Percentiles rank a stretch among this genome's conserved stretches.
phyloP scores from a whole-genome alignment of 495 filamentous ascomycete species.

The Penicillium fimorum region DNA sequence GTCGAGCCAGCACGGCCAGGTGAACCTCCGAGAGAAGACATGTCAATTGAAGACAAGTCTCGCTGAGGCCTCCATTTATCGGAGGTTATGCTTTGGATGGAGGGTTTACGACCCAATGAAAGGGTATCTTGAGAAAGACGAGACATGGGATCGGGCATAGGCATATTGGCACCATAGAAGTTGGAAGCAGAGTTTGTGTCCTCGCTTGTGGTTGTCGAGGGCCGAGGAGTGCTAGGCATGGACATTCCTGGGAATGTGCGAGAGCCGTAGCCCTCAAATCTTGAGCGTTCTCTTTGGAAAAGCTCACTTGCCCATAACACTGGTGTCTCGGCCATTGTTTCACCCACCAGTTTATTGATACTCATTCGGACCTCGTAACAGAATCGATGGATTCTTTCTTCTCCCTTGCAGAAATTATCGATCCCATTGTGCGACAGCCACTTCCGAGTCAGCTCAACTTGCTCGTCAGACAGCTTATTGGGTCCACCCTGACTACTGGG shows the following conservation, averaged over 20 bases:
- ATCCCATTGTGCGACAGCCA: conserved; percentile 82
- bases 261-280: conserved; percentile 64
- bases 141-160: conserved; percentile 44
- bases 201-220: conserved; percentile 56
- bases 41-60: conserved; percentile 48
- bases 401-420: conserved; percentile 93
- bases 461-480: conserved; percentile 95
- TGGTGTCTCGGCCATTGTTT: conserved; percentile 81
- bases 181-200: conserved; percentile 37
- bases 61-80: conserved; percentile 58
- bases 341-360: conserved; percentile 81
- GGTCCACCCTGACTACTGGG: conserved; percentile 80
- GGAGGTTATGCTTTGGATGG: conserved; percentile 65
- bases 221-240: conserved; percentile 36
- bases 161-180: conserved; percentile 29
- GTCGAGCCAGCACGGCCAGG: conserved; percentile 48
- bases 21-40: conserved; percentile 58
- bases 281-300: conserved; percentile 73
- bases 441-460: conserved; percentile 78
- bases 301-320: conserved; percentile 92
- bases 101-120: conserved; percentile 43
- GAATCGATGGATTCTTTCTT: conserved; percentile 93
- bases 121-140: conserved; percentile 36
- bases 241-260: conserved; percentile 47
- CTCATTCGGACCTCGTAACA: conserved; percentile 87